Conservation (phyloP, 1,284 basidiomycete genomes). For the Somion occarium region DNA sequence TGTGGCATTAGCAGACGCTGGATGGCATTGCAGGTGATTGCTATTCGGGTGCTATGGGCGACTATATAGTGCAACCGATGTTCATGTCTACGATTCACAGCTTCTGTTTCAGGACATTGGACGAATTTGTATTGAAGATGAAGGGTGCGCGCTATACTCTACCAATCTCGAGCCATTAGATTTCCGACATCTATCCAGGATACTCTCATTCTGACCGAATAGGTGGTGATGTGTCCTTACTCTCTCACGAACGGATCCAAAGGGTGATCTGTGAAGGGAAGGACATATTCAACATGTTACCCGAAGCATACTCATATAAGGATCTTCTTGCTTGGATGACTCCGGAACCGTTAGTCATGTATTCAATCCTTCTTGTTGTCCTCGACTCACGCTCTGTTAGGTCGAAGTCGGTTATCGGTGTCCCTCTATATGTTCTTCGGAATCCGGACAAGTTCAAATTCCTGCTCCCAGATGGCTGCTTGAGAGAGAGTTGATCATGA, state of each 20-base stretch:
- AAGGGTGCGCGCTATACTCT: slow-evolving; percentile 7
- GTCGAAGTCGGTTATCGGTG: slow-evolving; percentile 42
- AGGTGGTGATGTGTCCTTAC: slow-evolving; percentile 41
- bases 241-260: slow-evolving; percentile 52
- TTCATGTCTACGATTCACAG: too few relatives aligned
- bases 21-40: slow-evolving; percentile 55
- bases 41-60: too few relatives aligned
- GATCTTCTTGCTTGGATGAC: slow-evolving; percentile 48
- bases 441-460: slow-evolving; percentile 48
- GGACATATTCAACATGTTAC: slow-evolving; percentile 65
- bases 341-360: slow-evolving; percentile 41
- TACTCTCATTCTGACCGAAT: slow-evolving; percentile 67
- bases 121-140: slow-evolving; percentile 63
- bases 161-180: background rate
- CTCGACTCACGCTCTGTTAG: slow-evolving; percentile 21
- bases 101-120: slow-evolving; percentile 60
- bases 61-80: too few relatives aligned
- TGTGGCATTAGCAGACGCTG: slow-evolving; percentile 54
- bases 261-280: slow-evolving; percentile 55
- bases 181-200: slow-evolving; percentile 20
- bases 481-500: background rate
- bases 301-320: slow-evolving; percentile 60
- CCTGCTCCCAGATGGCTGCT: slow-evolving; percentile 56
- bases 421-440: slow-evolving; percentile 49
- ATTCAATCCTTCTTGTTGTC: background rate